These are phyloP conservation scores for Colletotrichum sp. DNA, from an alignment of 2,329 filamentous ascomycete species.

Conservation along the genomic window DNA sequence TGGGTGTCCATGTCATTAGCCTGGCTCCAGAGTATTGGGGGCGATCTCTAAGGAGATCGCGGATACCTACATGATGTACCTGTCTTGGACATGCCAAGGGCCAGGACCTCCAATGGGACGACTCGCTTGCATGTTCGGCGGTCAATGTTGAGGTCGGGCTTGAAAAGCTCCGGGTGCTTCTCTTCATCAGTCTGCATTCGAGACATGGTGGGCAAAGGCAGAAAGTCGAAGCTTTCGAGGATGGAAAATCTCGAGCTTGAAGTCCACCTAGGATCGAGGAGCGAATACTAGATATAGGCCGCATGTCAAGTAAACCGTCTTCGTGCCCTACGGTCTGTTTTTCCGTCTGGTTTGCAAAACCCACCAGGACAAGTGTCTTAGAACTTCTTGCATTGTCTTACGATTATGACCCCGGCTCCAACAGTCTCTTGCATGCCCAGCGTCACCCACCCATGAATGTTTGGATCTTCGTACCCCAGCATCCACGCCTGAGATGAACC, in stretches of 20 bases:
- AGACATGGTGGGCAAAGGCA: neutral
- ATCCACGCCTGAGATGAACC: neutral
- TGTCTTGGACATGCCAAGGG: constrained; percentile 20
- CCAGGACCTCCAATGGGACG: constrained; percentile 22
- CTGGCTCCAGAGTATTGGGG: neutral
- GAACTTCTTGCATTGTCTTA: neutral
- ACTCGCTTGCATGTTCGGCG: constrained; percentile 16
- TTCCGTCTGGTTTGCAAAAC: neutral
- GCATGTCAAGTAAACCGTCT: neutral
- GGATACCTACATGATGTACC: constrained; percentile 23
- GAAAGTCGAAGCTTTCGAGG: neutral
- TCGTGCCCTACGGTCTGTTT: neutral
- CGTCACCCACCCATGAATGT: neutral
- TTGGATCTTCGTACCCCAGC: neutral
- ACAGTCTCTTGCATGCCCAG: neutral
- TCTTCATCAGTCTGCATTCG: constrained; percentile 24
- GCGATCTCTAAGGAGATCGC: constrained; percentile 26
- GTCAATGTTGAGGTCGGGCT: constrained; percentile 19
- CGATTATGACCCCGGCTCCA: neutral
- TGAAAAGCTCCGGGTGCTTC: constrained; percentile 23
- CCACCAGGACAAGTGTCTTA: neutral
- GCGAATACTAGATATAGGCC: neutral
- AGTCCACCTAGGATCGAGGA: neutral
- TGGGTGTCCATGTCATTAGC: neutral
- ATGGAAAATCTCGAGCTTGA: accelerated